A percentile compares a stretch with the other conserved stretches of the same genome.
Evolutionary conservation across 163 green algal genomes (phyloP).

Genomic region (Chlamydomonas reinhardtii): DNA sequence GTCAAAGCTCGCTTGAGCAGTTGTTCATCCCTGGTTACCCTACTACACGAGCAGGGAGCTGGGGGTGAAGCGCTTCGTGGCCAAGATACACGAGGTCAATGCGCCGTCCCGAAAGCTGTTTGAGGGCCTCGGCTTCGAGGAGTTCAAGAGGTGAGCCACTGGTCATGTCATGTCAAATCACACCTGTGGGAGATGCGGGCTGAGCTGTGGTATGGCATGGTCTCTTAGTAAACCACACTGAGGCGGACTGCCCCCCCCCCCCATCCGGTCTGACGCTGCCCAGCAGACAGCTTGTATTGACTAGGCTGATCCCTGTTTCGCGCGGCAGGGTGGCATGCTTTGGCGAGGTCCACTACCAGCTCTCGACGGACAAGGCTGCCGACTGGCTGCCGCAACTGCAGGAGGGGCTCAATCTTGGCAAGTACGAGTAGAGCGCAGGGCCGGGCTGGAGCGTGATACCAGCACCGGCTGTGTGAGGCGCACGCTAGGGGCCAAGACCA

Average conservation of each 20-base stretch:
- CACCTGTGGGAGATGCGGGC: no score
- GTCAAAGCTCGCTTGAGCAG: no score
- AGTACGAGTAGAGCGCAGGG: background rate
- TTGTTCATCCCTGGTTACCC: no score
- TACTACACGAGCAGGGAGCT: conserved; percentile 5
- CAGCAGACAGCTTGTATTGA: no score
- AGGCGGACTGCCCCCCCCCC: no score
- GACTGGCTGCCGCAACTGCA: background rate
- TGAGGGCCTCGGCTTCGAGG: conserved; percentile 33
- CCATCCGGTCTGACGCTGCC: no score
- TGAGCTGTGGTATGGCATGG: no score
- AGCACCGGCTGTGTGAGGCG: no score
- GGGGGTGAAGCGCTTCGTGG: conserved; percentile 20
- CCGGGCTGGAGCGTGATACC: no score
- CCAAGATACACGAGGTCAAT: conserved; percentile 46
- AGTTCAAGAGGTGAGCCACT: conserved; percentile 12
- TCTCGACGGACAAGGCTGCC: background rate
- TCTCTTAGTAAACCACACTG: no score
- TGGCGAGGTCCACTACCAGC: conserved; percentile 40
- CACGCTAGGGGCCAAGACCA: no score
- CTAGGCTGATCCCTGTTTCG: no score
- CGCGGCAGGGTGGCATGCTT: conserved; percentile 27
- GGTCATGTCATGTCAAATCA: background rate
- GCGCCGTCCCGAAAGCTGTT: conserved; percentile 6
- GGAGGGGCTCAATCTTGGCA: background rate